A percentile compares a stretch with the other conserved stretches of the same genome.
phyloP scores from a whole-genome alignment of 345 rosid genomes.

The Hibiscus syriacus region DNA sequence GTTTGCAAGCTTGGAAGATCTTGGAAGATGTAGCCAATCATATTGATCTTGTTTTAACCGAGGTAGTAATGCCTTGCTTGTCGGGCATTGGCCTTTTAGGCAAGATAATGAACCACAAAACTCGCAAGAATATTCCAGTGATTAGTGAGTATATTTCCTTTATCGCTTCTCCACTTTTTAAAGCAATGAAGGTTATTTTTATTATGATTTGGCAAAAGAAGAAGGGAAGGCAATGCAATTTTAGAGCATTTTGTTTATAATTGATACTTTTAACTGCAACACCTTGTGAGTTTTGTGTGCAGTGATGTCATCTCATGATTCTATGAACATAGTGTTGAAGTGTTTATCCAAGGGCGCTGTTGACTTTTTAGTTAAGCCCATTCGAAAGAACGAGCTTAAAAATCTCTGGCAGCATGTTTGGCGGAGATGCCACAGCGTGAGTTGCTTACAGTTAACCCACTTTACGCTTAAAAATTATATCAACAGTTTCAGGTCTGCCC shows the following conservation, averaged over 20 bases:
- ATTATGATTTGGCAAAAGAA: neutral
- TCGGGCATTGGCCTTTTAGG: slow-evolving; percentile 51
- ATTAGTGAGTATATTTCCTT: slow-evolving; percentile 36
- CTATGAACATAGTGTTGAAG: slow-evolving; percentile 45
- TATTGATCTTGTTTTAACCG: slow-evolving; percentile 52
- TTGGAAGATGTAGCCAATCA: slow-evolving; percentile 40
- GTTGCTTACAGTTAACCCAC: slow-evolving; percentile 21
- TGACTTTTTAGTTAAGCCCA: slow-evolving; percentile 51
- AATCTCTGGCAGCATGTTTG: slow-evolving; percentile 62
- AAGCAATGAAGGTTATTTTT: no score
- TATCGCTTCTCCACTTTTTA: neutral
- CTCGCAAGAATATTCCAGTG: slow-evolving; percentile 42
- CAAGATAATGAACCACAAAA: slow-evolving; percentile 55
- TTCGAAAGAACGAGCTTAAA: slow-evolving; percentile 55
- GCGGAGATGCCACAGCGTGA: slow-evolving; percentile 50
- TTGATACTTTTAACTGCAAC: slow-evolving; percentile 27
- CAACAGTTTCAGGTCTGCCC: slow-evolving; percentile 17
- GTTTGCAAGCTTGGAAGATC: slow-evolving; percentile 55
- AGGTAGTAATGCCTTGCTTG: slow-evolving; percentile 44
- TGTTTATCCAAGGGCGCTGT: slow-evolving; percentile 55
- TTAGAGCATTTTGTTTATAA: neutral
- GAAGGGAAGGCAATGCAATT: no score
- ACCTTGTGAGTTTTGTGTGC: slow-evolving; percentile 31
- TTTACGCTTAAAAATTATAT: slow-evolving; percentile 14
- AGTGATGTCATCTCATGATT: slow-evolving; percentile 58